phyloP scores from a whole-genome alignment of 148 eudicot genomes.

The Rhododendron ovatum region DNA sequence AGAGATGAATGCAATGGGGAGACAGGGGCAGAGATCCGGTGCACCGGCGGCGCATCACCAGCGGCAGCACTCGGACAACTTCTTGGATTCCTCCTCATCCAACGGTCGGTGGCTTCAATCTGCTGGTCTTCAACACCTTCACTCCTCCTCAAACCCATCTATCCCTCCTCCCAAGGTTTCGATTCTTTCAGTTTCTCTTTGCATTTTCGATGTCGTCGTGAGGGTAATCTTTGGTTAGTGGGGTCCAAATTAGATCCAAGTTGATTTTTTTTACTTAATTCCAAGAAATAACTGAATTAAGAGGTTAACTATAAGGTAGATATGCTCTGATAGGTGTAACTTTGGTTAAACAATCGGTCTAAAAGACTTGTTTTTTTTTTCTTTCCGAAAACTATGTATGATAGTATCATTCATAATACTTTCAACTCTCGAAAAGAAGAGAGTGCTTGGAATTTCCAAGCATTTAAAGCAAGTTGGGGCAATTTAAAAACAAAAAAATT shows the following conservation, averaged over 20 bases:
- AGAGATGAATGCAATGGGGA: constrained; percentile 50
- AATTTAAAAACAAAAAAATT: no score
- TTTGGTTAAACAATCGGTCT: not conserved
- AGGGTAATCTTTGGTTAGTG: not conserved
- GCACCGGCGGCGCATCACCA: constrained; percentile 67
- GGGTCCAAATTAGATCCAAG: not conserved
- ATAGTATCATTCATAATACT: not conserved
- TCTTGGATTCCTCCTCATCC: constrained; percentile 52
- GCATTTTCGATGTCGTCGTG: not conserved
- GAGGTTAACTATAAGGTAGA: not conserved
- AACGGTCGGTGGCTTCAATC: constrained; percentile 77
- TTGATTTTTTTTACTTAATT: no score
- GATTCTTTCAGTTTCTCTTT: not conserved
- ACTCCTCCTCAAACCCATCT: constrained; percentile 30
- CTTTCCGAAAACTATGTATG: not conserved
- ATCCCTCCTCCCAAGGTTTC: constrained; percentile 36
- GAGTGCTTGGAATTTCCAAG: not conserved
- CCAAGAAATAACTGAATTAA: not conserved
- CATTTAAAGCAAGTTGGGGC: not conserved
- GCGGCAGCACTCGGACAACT: constrained; percentile 79
- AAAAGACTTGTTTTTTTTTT: not conserved
- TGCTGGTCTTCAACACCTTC: constrained; percentile 55
- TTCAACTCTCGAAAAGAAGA: not conserved
- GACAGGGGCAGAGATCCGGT: constrained; percentile 75
- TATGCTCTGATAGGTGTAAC: not conserved